Percentiles rank a stretch among this genome's conserved stretches.
Conservation (phyloP, 2,329 filamentous ascomycete species). For the Cladosporium sp. region DNA sequence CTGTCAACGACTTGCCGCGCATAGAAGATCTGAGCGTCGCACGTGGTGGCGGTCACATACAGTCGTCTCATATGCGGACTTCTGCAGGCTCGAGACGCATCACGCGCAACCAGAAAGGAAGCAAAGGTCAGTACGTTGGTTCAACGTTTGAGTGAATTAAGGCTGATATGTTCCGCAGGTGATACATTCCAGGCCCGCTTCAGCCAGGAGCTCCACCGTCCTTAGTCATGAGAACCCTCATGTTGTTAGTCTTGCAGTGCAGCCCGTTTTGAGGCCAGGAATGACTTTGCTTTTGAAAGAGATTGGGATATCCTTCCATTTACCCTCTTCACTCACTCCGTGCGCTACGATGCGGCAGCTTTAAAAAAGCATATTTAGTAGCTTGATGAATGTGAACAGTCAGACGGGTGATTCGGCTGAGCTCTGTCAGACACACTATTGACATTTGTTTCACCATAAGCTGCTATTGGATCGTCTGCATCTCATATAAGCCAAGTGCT, state of each 20-base stretch:
- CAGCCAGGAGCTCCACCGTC: conserved; percentile 5
- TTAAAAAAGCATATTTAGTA: neutral
- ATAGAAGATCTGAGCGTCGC: neutral
- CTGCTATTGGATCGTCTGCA: neutral
- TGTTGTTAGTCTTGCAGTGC: neutral
- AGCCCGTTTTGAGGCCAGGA: neutral
- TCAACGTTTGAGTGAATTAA: neutral
- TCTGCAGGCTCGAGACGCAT: conserved; percentile 2
- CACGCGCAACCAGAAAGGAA: neutral
- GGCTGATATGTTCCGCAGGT: neutral
- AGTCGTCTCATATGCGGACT: neutral
- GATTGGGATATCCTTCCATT: neutral
- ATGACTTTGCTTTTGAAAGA: neutral
- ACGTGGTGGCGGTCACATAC: neutral
- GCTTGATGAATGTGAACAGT: neutral
- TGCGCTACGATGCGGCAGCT: neutral
- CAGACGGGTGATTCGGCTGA: neutral
- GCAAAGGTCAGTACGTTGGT: neutral
- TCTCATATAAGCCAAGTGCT: neutral
- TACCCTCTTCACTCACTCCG: neutral
- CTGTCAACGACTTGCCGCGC: conserved; percentile 13
- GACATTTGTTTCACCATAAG: neutral
- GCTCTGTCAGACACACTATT: neutral
- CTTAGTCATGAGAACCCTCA: neutral
- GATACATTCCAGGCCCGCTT: conserved; percentile 5